Conservation (phyloP, 805 yeast species). For the Barnettozyma populi region DNA sequence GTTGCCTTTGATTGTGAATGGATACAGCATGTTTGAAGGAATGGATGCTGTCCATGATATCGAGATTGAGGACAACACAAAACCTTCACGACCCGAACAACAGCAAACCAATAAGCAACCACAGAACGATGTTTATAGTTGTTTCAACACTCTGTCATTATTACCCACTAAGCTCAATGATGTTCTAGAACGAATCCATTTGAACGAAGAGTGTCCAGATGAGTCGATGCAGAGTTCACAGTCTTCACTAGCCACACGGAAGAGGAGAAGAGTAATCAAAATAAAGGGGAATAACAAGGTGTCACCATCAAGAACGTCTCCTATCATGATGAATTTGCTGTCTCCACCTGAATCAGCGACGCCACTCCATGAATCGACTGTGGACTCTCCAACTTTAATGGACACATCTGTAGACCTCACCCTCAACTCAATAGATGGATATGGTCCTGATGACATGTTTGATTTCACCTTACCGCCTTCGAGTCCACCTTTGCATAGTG, state of each 20-base stretch:
- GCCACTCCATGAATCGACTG: constrained; percentile 2
- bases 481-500: neutral
- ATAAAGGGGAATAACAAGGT: constrained; percentile 8
- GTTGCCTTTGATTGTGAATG: constrained; percentile 19
- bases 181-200: constrained; percentile 15
- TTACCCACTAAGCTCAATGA: constrained; percentile 14
- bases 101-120: neutral
- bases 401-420: constrained; percentile 6
- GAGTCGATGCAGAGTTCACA: neutral
- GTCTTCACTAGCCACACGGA: neutral
- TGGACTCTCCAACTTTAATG: constrained; percentile 3
- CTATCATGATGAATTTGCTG: neutral
- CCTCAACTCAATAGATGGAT: constrained; percentile 3
- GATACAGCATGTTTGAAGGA: constrained; percentile 12
- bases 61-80: constrained; percentile 7
- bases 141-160: constrained; percentile 20
- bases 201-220: constrained; percentile 1
- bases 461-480: neutral
- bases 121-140: constrained; percentile 1
- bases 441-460: neutral
- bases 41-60: constrained; percentile 5
- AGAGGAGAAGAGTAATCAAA: constrained; percentile 21
- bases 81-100: neutral
- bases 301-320: neutral
- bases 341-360: constrained; percentile 4